Evolutionary conservation across 2,329 filamentous ascomycete species (phyloP).

Genomic region (Sporothrix humicola): DNA sequence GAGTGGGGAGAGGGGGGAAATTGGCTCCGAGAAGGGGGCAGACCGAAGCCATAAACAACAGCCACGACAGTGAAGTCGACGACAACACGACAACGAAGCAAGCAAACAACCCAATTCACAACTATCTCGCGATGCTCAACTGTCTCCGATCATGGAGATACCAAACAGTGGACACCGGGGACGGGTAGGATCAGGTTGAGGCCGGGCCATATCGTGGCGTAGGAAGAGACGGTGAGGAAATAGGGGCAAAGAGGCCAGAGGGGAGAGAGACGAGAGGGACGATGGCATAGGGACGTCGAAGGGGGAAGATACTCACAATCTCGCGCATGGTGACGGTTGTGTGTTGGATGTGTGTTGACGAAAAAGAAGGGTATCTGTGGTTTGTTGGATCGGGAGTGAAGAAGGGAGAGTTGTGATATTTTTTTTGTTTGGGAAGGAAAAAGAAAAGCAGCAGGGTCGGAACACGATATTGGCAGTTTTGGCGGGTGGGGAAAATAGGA

Average conservation of each 20-base stretch:
- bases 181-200: background rate
- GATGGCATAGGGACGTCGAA: background rate
- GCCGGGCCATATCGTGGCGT: background rate
- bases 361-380: constrained; percentile 16
- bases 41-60: background rate
- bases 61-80: background rate
- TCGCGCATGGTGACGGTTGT: constrained; percentile 69
- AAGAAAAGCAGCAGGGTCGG: constrained; percentile 24
- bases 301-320: constrained; percentile 62
- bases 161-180: constrained; percentile 13
- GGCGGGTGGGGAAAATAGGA: constrained; percentile 32
- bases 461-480: constrained; percentile 28
- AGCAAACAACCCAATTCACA: constrained; percentile 3
- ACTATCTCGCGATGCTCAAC: constrained; percentile 9
- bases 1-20: constrained; percentile 25
- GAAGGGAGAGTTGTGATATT: constrained; percentile 22
- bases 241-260: constrained; percentile 7
- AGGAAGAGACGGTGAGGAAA: constrained; percentile 31
- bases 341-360: constrained; percentile 28
- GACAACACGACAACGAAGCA: background rate
- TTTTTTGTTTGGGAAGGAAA: constrained; percentile 25
- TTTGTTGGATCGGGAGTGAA: constrained; percentile 6
- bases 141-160: constrained; percentile 10
- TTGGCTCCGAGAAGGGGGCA: constrained; percentile 11
- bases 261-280: background rate